Percentiles rank a stretch among this genome's conserved stretches.
Evolutionary conservation across 192 early-diverging fungal genomes (phyloP).

Genomic region (Mortierella claussenii): DNA sequence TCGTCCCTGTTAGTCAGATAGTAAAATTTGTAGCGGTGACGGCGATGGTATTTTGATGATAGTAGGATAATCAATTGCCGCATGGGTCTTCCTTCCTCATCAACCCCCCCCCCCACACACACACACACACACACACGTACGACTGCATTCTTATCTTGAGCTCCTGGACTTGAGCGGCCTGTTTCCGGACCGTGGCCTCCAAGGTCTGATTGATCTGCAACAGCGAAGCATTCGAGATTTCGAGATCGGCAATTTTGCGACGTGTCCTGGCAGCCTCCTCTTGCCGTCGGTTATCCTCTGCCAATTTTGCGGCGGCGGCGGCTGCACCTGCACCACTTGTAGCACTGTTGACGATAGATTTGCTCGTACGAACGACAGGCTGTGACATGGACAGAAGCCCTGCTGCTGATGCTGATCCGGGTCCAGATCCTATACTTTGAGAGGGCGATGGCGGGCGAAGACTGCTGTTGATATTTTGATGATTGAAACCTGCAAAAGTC

Average conservation of each 20-base stretch:
- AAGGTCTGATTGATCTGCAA: slow-evolving; percentile 61
- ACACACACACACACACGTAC: slow-evolving; percentile 19
- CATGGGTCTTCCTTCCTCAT: no score
- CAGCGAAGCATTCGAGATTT: slow-evolving; percentile 65
- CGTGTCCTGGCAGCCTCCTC: slow-evolving; percentile 43
- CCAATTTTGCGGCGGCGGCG: slow-evolving; percentile 25
- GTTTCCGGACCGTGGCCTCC: slow-evolving; percentile 61
- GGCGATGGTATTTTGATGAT: no score
- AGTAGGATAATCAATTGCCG: no score
- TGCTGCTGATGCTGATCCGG: no score
- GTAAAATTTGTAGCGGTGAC: no score
- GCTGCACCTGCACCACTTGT: neutral
- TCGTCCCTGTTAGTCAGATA: neutral
- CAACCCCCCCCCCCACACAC: no score
- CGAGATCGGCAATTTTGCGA: slow-evolving; percentile 63
- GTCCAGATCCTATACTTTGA: slow-evolving; percentile 2
- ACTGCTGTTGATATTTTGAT: slow-evolving; percentile 3
- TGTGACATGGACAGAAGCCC: neutral
- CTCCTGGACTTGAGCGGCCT: slow-evolving; percentile 58
- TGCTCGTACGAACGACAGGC: slow-evolving; percentile 6
- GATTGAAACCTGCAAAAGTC: neutral
- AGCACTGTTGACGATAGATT: no score
- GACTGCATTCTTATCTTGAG: slow-evolving; percentile 55
- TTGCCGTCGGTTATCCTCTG: slow-evolving; percentile 29
- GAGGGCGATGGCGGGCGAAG: neutral